phyloP scores from a whole-genome alignment of 2,329 filamentous ascomycete genomes.

The Talaromyces islandicus region DNA sequence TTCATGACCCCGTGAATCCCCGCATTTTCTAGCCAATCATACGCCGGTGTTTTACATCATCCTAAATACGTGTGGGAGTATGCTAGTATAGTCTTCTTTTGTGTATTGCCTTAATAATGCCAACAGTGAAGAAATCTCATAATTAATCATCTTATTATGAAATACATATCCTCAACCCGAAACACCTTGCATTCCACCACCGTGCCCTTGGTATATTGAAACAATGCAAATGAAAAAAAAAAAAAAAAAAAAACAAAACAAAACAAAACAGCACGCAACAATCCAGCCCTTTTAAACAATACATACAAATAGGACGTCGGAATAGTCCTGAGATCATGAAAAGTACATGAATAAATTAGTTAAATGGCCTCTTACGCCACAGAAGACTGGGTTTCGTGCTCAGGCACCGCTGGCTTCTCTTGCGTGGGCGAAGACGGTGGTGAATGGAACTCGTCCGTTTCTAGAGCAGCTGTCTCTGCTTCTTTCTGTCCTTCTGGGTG shows the following conservation, averaged over 20 bases:
- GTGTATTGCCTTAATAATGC: not conserved
- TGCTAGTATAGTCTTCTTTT: not conserved
- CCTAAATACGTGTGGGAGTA: not conserved
- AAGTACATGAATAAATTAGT: not conserved
- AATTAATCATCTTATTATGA: not conserved
- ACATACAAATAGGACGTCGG: not conserved
- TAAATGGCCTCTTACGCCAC: not conserved
- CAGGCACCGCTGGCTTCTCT: not conserved
- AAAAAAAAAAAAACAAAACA: not conserved
- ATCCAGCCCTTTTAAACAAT: not conserved
- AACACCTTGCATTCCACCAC: not conserved
- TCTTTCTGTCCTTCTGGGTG: not conserved
- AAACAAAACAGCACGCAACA: not conserved
- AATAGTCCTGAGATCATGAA: not conserved
- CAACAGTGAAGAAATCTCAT: not conserved
- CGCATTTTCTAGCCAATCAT: not conserved
- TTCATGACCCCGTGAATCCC: not conserved
- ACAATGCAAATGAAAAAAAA: not conserved
- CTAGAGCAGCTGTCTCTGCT: constrained; percentile 12
- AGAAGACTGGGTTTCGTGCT: not conserved
- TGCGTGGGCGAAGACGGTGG: constrained; percentile 26
- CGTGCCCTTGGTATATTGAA: not conserved
- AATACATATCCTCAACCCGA: not conserved
- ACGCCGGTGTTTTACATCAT: not conserved
- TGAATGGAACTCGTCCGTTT: constrained; percentile 39